Percentiles rank a stretch among this genome's conserved stretches.
Conservation (phyloP, 768 basidiomycete species). For the Tephrocybe sp. region DNA sequence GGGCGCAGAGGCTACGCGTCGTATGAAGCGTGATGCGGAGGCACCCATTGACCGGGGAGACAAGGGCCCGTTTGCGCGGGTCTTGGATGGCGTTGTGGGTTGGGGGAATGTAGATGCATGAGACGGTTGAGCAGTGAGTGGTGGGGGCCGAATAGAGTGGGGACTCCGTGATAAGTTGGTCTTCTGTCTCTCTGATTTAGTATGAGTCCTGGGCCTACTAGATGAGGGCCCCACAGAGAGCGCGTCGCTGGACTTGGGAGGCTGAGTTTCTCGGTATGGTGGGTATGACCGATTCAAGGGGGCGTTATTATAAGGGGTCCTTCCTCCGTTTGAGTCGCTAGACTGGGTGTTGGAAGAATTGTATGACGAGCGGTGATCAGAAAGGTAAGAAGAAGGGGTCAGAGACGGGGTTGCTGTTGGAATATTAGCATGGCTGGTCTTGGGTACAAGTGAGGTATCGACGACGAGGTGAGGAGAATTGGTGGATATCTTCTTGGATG, state of each 20-base stretch:
- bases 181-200: slow-evolving; percentile 49
- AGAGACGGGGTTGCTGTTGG: slow-evolving; percentile 47
- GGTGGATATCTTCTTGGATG: slow-evolving; percentile 56
- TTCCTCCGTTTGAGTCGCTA: slow-evolving; percentile 60
- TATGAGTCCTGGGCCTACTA: slow-evolving; percentile 32
- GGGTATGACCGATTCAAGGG: slow-evolving; percentile 29
- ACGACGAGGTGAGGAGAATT: slow-evolving; percentile 46
- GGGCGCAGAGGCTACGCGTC: slow-evolving; percentile 94
- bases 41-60: slow-evolving; percentile 71
- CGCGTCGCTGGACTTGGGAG: slow-evolving; percentile 39
- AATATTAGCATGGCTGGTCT: slow-evolving; percentile 35
- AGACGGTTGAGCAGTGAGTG: slow-evolving; percentile 45
- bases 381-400: slow-evolving; percentile 53
- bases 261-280: slow-evolving; percentile 26
- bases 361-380: slow-evolving; percentile 72
- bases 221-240: slow-evolving; percentile 34
- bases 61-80: slow-evolving; percentile 52
- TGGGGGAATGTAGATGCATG: slow-evolving; percentile 46
- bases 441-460: slow-evolving; percentile 44
- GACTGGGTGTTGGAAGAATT: slow-evolving; percentile 79
- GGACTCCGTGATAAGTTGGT: slow-evolving; percentile 25
- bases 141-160: slow-evolving; percentile 29
- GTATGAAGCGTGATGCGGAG: slow-evolving; percentile 84
- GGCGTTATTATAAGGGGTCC: slow-evolving; percentile 25
- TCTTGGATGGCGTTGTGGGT: slow-evolving; percentile 41